A percentile compares a stretch with the other conserved stretches of the same genome.
Evolutionary conservation across 495 filamentous ascomycete genomes (phyloP).

Genomic region (Halenospora varia): DNA sequence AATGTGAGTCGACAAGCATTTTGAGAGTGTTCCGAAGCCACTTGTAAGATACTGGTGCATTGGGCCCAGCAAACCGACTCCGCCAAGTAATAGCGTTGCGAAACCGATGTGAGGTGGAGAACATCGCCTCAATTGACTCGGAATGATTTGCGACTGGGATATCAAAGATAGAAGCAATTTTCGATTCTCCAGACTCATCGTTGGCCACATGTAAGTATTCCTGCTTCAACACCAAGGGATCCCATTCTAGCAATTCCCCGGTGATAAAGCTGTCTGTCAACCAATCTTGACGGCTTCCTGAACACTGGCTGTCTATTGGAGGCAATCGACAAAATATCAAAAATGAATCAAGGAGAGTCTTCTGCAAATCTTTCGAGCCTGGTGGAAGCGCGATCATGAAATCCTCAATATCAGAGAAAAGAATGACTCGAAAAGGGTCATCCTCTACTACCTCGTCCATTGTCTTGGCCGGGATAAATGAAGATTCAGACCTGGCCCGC

Average conservation of each 20-base stretch:
- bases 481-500: conserved; percentile 36
- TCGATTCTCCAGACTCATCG: neutral
- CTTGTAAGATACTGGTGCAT: conserved; percentile 12
- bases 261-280: conserved; percentile 14
- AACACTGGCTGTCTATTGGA: conserved; percentile 24
- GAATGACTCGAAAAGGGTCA: conserved; percentile 73
- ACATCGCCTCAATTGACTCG: conserved; percentile 12
- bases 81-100: neutral
- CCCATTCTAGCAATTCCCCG: conserved; percentile 12
- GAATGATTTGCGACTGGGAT: conserved; percentile 4
- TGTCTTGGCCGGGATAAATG: conserved; percentile 61
- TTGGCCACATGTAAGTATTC: neutral
- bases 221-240: conserved; percentile 1
- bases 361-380: conserved; percentile 27
- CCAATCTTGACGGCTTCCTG: conserved; percentile 11
- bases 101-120: conserved; percentile 2
- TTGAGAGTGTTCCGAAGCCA: conserved; percentile 38
- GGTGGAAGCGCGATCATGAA: conserved; percentile 52
- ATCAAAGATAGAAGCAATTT: neutral
- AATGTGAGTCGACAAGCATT: conserved; percentile 40
- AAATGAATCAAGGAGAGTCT: conserved; percentile 59
- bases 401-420: conserved; percentile 71
- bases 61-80: conserved; percentile 2
- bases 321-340: conserved; percentile 68
- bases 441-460: conserved; percentile 56